These are phyloP conservation scores for Solanum phureja DNA, from an alignment of 257 asterid species.

Conservation along the genomic window DNA sequence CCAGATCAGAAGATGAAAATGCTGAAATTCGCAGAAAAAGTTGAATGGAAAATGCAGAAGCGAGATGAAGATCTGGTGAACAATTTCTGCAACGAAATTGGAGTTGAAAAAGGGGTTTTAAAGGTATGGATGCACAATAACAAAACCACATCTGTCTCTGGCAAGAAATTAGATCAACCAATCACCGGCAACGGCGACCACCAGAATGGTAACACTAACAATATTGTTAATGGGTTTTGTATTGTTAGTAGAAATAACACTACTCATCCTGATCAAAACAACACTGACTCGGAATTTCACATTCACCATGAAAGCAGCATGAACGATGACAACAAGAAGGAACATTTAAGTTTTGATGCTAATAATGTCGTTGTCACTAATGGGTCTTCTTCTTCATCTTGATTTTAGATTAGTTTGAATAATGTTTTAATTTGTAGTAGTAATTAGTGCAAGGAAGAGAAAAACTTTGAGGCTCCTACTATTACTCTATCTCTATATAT, in stretches of 20 bases:
- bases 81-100: conserved; percentile 45
- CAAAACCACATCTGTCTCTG: conserved; percentile 36
- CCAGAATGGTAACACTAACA: not conserved
- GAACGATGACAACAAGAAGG: conserved; percentile 9
- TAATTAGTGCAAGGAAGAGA: not conserved
- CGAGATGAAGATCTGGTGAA: conserved; percentile 48
- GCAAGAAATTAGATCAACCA: conserved; percentile 31
- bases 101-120: conserved; percentile 59
- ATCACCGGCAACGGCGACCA: not conserved
- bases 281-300: not conserved
- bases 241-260: not conserved
- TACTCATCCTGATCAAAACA: not conserved
- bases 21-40: conserved; percentile 55
- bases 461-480: not conserved
- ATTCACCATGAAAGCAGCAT: conserved; percentile 20
- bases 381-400: conserved; percentile 62
- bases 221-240: not conserved
- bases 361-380: conserved; percentile 21
- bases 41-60: conserved; percentile 84
- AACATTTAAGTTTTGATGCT: not conserved
- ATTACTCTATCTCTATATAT: not conserved
- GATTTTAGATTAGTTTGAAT: conserved; percentile 20
- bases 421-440: conserved; percentile 7
- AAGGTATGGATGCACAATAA: conserved; percentile 97
- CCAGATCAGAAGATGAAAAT: conserved; percentile 57